These are phyloP conservation scores for Venturia carpophila DNA, from an alignment of 2,329 filamentous ascomycete genomes.

Conservation along the genomic window DNA sequence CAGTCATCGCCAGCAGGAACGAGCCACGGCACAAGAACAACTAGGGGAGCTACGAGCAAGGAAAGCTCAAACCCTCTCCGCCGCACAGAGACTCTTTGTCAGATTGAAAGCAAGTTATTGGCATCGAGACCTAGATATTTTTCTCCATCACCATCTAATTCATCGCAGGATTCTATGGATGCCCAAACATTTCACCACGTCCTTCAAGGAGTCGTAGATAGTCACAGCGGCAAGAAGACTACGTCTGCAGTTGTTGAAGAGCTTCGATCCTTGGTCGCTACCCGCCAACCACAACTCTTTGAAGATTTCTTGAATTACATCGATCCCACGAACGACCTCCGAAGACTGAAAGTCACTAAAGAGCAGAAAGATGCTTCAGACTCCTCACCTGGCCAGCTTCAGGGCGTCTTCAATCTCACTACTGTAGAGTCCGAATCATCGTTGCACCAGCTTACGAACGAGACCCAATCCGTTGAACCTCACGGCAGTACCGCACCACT, in stretches of 20 bases:
- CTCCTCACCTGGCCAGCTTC: not conserved
- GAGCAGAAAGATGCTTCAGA: not conserved
- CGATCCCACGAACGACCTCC: not conserved
- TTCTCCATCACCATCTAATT: not conserved
- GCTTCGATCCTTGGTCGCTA: not conserved
- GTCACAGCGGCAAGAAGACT: not conserved
- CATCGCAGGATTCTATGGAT: conserved; percentile 8
- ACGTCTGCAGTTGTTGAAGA: not conserved
- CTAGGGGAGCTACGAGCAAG: not conserved
- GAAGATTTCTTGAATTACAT: conserved; percentile 1
- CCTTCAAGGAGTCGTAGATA: not conserved
- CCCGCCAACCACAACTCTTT: not conserved
- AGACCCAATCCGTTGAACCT: not conserved
- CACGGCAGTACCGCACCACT: not conserved
- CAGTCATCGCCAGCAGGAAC: conserved; percentile 5
- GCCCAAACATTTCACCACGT: conserved; percentile 7
- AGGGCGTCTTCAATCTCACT: not conserved
- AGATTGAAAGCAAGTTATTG: not conserved
- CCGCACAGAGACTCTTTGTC: not conserved
- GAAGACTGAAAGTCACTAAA: not conserved
- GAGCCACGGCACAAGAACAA: not conserved
- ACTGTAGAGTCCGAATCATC: not conserved
- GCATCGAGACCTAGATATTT: not conserved
- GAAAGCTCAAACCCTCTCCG: not conserved
- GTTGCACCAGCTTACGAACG: not conserved